Evolutionary conservation across 2,329 filamentous ascomycete genomes (phyloP).

Genomic region (Monilinia vaccinii-corymbosi): DNA sequence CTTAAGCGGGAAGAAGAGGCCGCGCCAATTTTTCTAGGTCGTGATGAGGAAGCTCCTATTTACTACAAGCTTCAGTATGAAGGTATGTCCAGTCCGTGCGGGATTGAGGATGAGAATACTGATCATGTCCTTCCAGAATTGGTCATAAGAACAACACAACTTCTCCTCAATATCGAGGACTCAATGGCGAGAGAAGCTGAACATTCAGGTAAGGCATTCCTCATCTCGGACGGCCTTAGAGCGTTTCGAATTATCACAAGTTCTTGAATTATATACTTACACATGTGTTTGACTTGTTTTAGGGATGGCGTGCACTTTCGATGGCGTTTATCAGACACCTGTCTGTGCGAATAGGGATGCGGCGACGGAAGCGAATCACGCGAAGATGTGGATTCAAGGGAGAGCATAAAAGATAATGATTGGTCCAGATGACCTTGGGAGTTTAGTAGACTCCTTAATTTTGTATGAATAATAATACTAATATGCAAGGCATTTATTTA

Average conservation of each 20-base stretch:
- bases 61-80: constrained; percentile 64
- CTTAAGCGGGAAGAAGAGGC: constrained; percentile 38
- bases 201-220: constrained; percentile 50
- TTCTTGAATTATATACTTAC: constrained; percentile 10
- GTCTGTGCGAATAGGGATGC: background rate
- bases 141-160: constrained; percentile 51
- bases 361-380: background rate
- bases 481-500: no score
- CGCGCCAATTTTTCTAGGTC: constrained; percentile 41
- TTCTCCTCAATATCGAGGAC: constrained; percentile 58
- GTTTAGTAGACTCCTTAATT: no score
- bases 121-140: constrained; percentile 47
- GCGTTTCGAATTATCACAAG: background rate
- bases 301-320: constrained; percentile 7
- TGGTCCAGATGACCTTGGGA: no score
- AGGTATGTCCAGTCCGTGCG: constrained; percentile 40
- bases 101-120: background rate
- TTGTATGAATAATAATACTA: no score
- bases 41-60: constrained; percentile 50
- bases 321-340: constrained; percentile 7
- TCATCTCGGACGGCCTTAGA: background rate
- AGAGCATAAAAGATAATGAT: background rate
- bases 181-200: constrained; percentile 51
- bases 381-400: background rate
- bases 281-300: background rate